phyloP scores from a whole-genome alignment of 192 early-diverging fungal genomes.

The Martensiomyces pterosporus region DNA sequence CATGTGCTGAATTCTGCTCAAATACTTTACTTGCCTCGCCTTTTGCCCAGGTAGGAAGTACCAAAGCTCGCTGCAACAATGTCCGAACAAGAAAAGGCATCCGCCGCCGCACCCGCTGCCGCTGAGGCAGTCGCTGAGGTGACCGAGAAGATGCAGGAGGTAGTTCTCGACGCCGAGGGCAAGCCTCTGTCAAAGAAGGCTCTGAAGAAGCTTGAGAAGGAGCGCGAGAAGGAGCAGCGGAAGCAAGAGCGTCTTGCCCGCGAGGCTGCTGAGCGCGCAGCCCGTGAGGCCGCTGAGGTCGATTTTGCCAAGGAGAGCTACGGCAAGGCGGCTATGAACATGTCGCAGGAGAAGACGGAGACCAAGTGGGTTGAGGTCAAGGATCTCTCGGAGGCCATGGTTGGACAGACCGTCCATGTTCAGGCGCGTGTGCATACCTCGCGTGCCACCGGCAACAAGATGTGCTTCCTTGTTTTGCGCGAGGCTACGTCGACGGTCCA shows the following conservation, averaged over 20 bases:
- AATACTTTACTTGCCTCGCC: too few species aligned
- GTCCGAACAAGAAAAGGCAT: conserved; percentile 31
- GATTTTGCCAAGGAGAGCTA: conserved; percentile 84
- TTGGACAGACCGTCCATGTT: conserved; percentile 73
- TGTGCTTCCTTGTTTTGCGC: conserved; percentile 89
- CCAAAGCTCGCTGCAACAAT: conserved; percentile 11
- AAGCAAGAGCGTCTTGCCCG: conserved; percentile 60
- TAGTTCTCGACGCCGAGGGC: conserved; percentile 69
- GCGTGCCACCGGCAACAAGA: conserved; percentile 69
- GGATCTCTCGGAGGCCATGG: conserved; percentile 58
- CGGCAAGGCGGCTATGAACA: conserved; percentile 83
- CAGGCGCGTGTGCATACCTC: conserved; percentile 90
- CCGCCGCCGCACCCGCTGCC: not conserved
- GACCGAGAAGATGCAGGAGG: conserved; percentile 46
- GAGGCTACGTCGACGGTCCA: conserved; percentile 88
- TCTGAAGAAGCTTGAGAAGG: conserved; percentile 91
- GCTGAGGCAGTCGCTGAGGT: conserved; percentile 40
- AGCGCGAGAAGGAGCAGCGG: conserved; percentile 77
- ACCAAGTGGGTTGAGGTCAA: conserved; percentile 60
- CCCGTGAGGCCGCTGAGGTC: conserved; percentile 42
- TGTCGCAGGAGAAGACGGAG: conserved; percentile 73
- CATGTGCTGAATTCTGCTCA: too few species aligned
- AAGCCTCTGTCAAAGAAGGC: conserved; percentile 88
- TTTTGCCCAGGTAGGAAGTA: too few species aligned
- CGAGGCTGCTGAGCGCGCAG: conserved; percentile 65